phyloP scores from a whole-genome alignment of 2,329 filamentous ascomycete genomes.

The Thielaviopsis ethacetica region DNA sequence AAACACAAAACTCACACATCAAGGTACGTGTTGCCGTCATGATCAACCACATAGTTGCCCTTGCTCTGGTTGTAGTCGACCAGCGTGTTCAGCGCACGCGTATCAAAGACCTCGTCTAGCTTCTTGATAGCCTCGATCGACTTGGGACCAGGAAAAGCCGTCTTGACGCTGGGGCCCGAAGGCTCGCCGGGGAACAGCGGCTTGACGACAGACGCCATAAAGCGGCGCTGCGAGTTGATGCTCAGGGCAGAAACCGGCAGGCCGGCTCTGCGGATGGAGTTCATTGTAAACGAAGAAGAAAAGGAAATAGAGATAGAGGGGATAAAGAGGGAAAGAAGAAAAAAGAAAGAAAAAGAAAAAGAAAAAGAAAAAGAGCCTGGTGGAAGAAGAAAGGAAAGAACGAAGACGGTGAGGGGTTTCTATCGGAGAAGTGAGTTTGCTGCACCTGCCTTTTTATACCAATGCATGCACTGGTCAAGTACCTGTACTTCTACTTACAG shows the following conservation, averaged over 20 bases:
- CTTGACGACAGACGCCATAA: slow-evolving; percentile 17
- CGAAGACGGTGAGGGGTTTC: too few relatives aligned
- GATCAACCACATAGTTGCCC: slow-evolving; percentile 68
- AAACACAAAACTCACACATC: slow-evolving; percentile 39
- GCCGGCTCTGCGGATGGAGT: slow-evolving; percentile 8
- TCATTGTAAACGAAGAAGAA: not conserved
- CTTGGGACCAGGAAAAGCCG: slow-evolving; percentile 58
- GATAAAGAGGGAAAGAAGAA: not conserved
- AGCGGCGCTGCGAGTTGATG: slow-evolving; percentile 3
- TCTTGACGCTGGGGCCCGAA: slow-evolving; percentile 34
- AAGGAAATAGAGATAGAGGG: slow-evolving; percentile 8
- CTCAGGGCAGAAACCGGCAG: slow-evolving; percentile 12
- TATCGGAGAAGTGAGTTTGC: too few relatives aligned
- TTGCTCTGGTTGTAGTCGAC: slow-evolving; percentile 56
- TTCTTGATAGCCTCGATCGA: slow-evolving; percentile 52
- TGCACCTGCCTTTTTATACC: too few relatives aligned
- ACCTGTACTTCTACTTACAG: too few relatives aligned
- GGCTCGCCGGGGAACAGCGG: slow-evolving; percentile 34
- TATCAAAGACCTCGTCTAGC: slow-evolving; percentile 69
- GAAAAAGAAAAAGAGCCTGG: not conserved
- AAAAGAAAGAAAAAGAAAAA: not conserved
- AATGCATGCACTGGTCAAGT: too few relatives aligned
- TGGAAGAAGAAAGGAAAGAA: not conserved
- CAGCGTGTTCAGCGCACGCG: slow-evolving; percentile 70
- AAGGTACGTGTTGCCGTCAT: slow-evolving; percentile 55